A percentile compares a stretch with the other conserved stretches of the same genome.
phyloP scores from a whole-genome alignment of 352 stramenopile genomes.

The Globisporangium cystogenes region DNA sequence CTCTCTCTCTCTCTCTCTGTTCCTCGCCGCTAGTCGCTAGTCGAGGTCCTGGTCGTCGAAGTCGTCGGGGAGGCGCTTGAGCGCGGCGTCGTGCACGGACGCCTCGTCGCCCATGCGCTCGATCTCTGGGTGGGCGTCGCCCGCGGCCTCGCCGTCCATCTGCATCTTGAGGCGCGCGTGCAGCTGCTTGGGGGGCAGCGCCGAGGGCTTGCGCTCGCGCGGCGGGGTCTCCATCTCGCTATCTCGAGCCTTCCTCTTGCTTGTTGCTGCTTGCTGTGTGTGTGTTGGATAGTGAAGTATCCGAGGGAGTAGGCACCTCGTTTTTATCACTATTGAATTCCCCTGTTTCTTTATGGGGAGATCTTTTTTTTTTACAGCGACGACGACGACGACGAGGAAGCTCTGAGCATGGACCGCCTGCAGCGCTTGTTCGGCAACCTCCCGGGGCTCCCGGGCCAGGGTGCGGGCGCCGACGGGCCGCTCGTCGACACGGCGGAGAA shows the following conservation, averaged over 20 bases:
- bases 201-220: constrained; percentile 30
- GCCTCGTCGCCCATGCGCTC: constrained; percentile 56
- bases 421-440: constrained; percentile 85
- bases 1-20: not conserved
- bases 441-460: constrained; percentile 63
- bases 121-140: constrained; percentile 46
- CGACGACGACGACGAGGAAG: too few species aligned
- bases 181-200: constrained; percentile 40
- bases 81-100: constrained; percentile 46
- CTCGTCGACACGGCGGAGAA: constrained; percentile 98
- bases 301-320: not conserved
- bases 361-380: too few species aligned
- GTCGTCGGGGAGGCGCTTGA: constrained; percentile 62
- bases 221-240: constrained; percentile 67
- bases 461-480: constrained; percentile 83
- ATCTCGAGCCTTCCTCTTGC: not conserved
- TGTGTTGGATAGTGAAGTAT: not conserved
- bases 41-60: constrained; percentile 77
- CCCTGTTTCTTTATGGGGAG: too few species aligned
- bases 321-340: not conserved
- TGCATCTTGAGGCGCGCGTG: constrained; percentile 70
- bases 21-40: constrained; percentile 4
- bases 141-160: constrained; percentile 63
- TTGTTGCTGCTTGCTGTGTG: not conserved
- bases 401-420: constrained; percentile 64